A percentile compares a stretch with the other conserved stretches of the same genome.
Evolutionary conservation across 2,329 filamentous ascomycete genomes (phyloP).

Genomic region (Epichloe brachyelytri): DNA sequence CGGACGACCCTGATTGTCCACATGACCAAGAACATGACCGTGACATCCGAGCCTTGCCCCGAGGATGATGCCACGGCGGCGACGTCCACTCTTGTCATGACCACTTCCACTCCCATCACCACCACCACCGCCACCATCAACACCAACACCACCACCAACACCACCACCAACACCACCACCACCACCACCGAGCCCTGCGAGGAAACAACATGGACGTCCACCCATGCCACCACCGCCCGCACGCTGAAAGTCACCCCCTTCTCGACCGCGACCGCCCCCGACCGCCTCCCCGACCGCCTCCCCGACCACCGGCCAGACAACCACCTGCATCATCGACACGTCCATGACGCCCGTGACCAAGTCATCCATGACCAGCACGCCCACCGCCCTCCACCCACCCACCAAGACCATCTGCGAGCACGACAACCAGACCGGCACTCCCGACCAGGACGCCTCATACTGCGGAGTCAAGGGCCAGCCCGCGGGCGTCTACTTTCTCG

Average conservation of each 20-base stretch:
- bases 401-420: conserved; percentile 21
- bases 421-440: conserved; percentile 17
- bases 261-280: neutral
- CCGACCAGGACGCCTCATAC: conserved; percentile 17
- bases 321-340: conserved; percentile 20
- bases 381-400: conserved; percentile 12
- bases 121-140: neutral
- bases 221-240: neutral
- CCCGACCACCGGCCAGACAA: neutral
- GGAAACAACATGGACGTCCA: neutral
- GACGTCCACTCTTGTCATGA: neutral
- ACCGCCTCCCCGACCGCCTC: neutral
- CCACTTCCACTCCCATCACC: neutral
- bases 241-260: neutral
- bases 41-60: conserved; percentile 3
- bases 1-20: neutral
- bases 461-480: conserved; percentile 27
- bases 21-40: neutral
- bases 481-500: conserved; percentile 24
- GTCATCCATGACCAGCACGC: conserved; percentile 13
- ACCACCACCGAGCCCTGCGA: conserved; percentile 2
- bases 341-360: conserved; percentile 19
- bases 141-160: neutral
- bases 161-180: neutral
- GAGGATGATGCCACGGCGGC: neutral